Conservation (phyloP, 2,329 filamentous ascomycete genomes). For the Chrysoporthe austroafricana region DNA sequence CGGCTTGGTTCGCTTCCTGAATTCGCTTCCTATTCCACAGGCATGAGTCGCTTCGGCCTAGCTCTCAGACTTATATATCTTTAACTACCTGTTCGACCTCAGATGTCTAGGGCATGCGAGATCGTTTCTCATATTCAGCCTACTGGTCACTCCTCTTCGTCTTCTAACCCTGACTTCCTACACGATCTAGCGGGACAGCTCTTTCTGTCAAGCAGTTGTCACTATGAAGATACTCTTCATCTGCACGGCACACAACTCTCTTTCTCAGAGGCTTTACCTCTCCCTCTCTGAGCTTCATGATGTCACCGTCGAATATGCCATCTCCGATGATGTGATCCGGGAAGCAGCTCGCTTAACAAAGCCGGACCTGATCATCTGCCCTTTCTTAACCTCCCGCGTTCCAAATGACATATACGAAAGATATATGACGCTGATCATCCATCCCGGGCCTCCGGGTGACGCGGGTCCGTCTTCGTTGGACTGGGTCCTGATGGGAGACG, state of each 20-base stretch:
- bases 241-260: conserved; percentile 50
- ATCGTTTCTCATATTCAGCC: background rate
- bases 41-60: background rate
- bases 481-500: conserved; percentile 48
- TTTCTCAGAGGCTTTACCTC: conserved; percentile 45
- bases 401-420: conserved; percentile 42
- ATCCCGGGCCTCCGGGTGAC: conserved; percentile 47
- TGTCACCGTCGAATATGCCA: conserved; percentile 45
- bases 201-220: background rate
- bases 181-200: background rate
- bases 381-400: conserved; percentile 45
- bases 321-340: conserved; percentile 40
- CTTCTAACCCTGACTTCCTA: too few species aligned
- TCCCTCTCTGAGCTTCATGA: conserved; percentile 41
- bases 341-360: conserved; percentile 42
- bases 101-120: background rate
- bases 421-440: conserved; percentile 45
- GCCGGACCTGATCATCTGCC: conserved; percentile 47
- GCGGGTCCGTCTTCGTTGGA: conserved; percentile 47
- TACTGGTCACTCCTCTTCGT: background rate
- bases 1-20: background rate
- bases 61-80: background rate
- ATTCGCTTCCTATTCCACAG: background rate
- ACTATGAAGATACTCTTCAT: conserved; percentile 42
- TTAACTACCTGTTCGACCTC: too few species aligned